Conservation (phyloP, 768 basidiomycete genomes). For the Auricularia sp. region DNA sequence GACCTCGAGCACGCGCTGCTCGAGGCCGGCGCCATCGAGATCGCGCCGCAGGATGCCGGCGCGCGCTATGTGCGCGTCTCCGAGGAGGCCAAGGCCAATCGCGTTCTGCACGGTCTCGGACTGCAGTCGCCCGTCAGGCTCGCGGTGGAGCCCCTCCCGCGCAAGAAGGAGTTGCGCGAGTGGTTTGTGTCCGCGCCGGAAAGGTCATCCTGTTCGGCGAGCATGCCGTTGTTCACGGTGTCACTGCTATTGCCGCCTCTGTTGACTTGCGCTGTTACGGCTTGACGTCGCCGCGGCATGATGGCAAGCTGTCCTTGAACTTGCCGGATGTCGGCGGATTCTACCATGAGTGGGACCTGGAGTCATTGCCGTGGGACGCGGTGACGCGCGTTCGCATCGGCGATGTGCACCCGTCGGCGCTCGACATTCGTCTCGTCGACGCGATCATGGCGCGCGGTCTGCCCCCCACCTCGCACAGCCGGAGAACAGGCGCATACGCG, state of each 20-base stretch:
- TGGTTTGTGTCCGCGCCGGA: conserved; percentile 90
- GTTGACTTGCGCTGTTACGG: conserved; percentile 95
- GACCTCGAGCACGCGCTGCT: conserved; percentile 90
- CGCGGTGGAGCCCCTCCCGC: conserved; percentile 12
- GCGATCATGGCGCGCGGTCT: conserved; percentile 48
- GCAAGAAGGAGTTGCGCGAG: conserved; percentile 34
- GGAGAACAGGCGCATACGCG: conserved; percentile 29
- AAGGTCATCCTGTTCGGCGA: conserved; percentile 98
- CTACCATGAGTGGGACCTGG: conserved; percentile 72
- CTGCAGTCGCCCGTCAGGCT: conserved; percentile 18
- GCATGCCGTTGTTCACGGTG: conserved; percentile 96
- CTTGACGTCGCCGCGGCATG: conserved; percentile 63
- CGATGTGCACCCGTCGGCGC: conserved; percentile 47
- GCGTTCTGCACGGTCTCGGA: conserved; percentile 60
- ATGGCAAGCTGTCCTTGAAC: conserved; percentile 62
- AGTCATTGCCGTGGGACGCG: conserved; percentile 67
- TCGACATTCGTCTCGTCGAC: conserved; percentile 66
- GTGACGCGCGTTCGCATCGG: conserved; percentile 44
- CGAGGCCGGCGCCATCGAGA: conserved; percentile 78
- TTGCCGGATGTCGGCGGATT: conserved; percentile 73
- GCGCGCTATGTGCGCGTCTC: conserved; percentile 37
- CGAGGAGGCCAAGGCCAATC: conserved; percentile 13
- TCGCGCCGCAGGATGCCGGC: conserved; percentile 37
- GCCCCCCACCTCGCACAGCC: conserved; percentile 20
- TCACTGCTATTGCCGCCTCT: conserved; percentile 92